These are phyloP conservation scores for Sphagnum fallax DNA, from an alignment of 228 moss, liverwort and hornwort genomes.

Conservation along the genomic window DNA sequence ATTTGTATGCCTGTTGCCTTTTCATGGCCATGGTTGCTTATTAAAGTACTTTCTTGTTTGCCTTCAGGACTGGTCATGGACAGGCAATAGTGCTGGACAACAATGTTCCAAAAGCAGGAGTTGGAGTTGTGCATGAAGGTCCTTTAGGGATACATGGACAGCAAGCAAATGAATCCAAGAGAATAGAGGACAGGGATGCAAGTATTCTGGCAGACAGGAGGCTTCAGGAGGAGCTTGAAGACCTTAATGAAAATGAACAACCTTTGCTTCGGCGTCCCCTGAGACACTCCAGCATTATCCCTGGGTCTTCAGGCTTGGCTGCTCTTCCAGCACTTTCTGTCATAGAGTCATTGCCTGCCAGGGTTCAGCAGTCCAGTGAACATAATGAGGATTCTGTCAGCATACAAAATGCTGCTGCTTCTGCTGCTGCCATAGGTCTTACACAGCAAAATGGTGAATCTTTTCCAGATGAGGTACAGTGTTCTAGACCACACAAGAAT, in stretches of 20 bases:
- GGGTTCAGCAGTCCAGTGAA: slow-evolving; percentile 13
- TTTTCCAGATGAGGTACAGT: slow-evolving; percentile 50
- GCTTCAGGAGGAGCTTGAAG: slow-evolving; percentile 28
- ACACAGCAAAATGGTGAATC: slow-evolving; percentile 21
- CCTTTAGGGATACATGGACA: slow-evolving; percentile 4
- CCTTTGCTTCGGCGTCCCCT: slow-evolving; percentile 39
- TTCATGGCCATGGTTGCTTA: no score
- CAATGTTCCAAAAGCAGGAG: not conserved
- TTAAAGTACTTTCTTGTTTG: no score
- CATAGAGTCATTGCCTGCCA: slow-evolving; percentile 15
- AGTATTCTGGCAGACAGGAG: slow-evolving; percentile 18
- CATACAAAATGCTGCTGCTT: slow-evolving; percentile 9
- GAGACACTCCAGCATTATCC: slow-evolving; percentile 16
- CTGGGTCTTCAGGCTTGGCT: slow-evolving; percentile 9
- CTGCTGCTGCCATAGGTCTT: slow-evolving; percentile 14
- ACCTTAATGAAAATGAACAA: slow-evolving; percentile 42
- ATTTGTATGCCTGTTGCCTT: no score
- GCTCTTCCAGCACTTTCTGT: slow-evolving; percentile 22
- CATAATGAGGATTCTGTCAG: slow-evolving; percentile 12
- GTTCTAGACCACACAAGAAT: not conserved
- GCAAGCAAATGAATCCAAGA: slow-evolving; percentile 16
- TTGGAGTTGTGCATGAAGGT: not conserved
- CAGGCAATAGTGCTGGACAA: not conserved
- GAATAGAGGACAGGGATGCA: slow-evolving; percentile 15
- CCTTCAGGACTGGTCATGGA: not conserved